Evolutionary conservation across 768 basidiomycete genomes (phyloP).

Genomic region (Pulveroboletus sp.): DNA sequence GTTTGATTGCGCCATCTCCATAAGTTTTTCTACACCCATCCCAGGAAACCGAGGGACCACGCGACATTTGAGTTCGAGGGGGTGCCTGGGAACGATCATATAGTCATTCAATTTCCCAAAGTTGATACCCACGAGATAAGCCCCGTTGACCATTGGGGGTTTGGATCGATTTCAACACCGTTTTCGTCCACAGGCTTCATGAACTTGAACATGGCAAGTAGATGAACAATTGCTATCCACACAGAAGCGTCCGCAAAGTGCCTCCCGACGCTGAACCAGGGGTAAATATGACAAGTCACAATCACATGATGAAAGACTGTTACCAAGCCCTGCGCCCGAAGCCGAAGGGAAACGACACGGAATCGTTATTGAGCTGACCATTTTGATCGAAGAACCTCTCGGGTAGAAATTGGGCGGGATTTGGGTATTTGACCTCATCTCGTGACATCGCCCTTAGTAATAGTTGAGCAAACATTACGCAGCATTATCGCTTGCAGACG

Average conservation of each 20-base stretch:
- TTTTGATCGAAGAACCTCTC: constrained; percentile 26
- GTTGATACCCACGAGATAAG: constrained; percentile 24
- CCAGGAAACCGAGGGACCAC: constrained; percentile 20
- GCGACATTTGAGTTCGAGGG: constrained; percentile 27
- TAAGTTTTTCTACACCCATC: constrained; percentile 14
- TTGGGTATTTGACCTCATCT: constrained; percentile 24
- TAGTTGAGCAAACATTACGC: constrained; percentile 5
- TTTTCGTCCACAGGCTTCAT: constrained; percentile 26
- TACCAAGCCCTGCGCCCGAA: constrained; percentile 30
- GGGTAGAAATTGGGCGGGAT: constrained; percentile 26
- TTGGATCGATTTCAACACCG: constrained; percentile 24
- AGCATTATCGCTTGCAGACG: background rate
- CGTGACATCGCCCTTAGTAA: constrained; percentile 28
- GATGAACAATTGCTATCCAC: constrained; percentile 31
- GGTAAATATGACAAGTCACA: background rate
- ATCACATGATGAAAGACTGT: background rate
- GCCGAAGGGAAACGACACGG: constrained; percentile 23
- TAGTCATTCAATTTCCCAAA: constrained; percentile 1
- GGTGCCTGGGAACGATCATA: constrained; percentile 20
- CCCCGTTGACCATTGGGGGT: constrained; percentile 28
- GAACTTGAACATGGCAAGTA: constrained; percentile 29
- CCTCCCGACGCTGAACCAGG: constrained; percentile 21
- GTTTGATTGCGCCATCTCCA: constrained; percentile 8
- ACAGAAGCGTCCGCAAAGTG: constrained; percentile 31
- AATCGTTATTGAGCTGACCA: constrained; percentile 25